Conservation (phyloP, 2,329 filamentous ascomycete species). For the Phialocephala subalpina region DNA sequence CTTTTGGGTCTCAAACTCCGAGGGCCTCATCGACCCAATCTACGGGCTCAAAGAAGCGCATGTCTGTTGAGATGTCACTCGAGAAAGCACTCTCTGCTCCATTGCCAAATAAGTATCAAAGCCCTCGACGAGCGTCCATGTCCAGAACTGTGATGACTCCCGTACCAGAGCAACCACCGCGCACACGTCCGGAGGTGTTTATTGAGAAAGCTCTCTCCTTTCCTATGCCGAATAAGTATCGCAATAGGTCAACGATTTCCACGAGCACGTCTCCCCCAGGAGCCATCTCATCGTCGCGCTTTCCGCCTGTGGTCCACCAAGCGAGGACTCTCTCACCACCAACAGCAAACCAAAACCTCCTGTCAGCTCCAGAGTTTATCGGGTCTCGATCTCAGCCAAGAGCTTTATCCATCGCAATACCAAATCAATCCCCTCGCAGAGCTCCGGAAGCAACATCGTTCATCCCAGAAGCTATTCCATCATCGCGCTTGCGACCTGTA, state of each 20-base stretch:
- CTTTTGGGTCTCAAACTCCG: background rate
- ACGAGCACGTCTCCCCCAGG: background rate
- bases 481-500: background rate
- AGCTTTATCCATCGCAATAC: background rate
- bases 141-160: background rate
- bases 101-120: background rate
- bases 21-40: background rate
- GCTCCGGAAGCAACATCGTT: background rate
- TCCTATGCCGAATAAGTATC: constrained; percentile 1
- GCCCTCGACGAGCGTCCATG: background rate
- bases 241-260: background rate
- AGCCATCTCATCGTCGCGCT: too few species aligned
- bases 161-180: background rate
- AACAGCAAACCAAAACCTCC: too few species aligned
- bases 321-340: too few species aligned
- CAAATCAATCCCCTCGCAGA: background rate
- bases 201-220: background rate
- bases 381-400: too few species aligned
- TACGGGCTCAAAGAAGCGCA: background rate
- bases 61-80: background rate
- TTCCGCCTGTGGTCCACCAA: too few species aligned
- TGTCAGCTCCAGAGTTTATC: too few species aligned
- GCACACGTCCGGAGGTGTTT: background rate
- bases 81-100: background rate
- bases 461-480: background rate